phyloP scores from a whole-genome alignment of 345 rosid genomes.

The Eucalyptus marginata region DNA sequence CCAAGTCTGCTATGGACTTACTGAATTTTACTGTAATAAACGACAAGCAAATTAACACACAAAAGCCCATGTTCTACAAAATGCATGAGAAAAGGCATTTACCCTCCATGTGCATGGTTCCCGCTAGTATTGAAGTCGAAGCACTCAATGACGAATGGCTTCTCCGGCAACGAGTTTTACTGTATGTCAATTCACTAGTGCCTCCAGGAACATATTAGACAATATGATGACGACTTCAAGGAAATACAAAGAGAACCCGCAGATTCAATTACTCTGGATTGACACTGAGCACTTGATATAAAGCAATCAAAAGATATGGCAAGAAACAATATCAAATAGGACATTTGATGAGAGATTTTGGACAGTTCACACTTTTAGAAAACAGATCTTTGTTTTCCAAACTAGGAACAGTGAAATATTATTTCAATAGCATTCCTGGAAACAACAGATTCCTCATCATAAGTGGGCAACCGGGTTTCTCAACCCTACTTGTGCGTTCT shows the following conservation, averaged over 20 bases:
- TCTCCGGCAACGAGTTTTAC: constrained; percentile 16
- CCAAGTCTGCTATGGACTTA: constrained; percentile 3
- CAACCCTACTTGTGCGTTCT: constrained; percentile 9
- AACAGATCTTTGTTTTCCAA: constrained; percentile 59
- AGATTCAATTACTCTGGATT: constrained; percentile 49
- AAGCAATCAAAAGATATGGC: neutral
- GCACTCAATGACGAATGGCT: constrained; percentile 66
- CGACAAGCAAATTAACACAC: neutral
- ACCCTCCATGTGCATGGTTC: constrained; percentile 56
- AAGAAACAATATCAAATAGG: neutral
- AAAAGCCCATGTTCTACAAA: neutral
- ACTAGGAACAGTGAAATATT: constrained; percentile 24
- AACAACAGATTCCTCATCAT: constrained; percentile 58
- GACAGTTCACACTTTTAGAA: constrained; percentile 56
- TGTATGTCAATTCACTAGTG: too few relatives aligned
- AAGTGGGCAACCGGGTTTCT: constrained; percentile 37
- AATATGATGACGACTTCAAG: neutral
- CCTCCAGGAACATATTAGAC: neutral
- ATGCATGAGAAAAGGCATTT: neutral
- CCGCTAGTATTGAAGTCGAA: constrained; percentile 65
- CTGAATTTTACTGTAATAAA: too few relatives aligned
- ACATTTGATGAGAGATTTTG: neutral
- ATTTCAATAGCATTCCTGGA: constrained; percentile 53
- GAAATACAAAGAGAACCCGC: constrained; percentile 45
- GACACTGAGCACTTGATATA: neutral